Conservation (phyloP, 768 basidiomycete species). For the Lentinula edodes region DNA sequence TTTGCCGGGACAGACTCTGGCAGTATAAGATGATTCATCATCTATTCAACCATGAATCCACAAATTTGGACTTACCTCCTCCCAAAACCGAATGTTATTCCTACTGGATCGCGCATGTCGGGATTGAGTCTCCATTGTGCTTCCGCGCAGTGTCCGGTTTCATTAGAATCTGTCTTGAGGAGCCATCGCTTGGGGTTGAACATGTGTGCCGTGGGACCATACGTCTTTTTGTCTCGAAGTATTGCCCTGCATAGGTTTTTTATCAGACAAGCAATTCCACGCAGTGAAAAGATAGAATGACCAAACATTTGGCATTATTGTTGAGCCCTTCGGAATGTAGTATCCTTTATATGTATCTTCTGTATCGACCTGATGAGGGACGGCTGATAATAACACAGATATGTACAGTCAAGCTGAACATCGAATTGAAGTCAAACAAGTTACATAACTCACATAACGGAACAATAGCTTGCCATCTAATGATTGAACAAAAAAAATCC, state of each 20-base stretch:
- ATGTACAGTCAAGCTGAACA: no score
- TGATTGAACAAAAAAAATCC: not conserved
- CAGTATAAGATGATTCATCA: not conserved
- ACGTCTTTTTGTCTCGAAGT: not conserved
- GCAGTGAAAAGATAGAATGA: constrained; percentile 4
- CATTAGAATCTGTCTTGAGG: not conserved
- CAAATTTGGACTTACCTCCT: constrained; percentile 6
- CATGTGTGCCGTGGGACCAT: not conserved
- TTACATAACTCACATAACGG: not conserved
- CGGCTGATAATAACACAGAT: not conserved
- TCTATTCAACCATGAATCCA: no score
- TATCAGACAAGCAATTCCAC: not conserved
- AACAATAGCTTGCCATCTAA: not conserved
- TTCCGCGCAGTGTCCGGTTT: not conserved
- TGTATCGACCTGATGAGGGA: constrained; percentile 26
- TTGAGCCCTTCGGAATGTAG: constrained; percentile 27
- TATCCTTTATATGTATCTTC: constrained; percentile 24
- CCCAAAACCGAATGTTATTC: not conserved
- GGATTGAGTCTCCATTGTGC: constrained; percentile 10
- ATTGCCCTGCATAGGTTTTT: not conserved
- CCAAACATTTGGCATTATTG: constrained; percentile 30
- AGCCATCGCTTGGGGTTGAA: not conserved
- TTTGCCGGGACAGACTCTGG: constrained; percentile 25
- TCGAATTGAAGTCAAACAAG: not conserved
- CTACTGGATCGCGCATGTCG: not conserved